Evolutionary conservation across 2,329 filamentous ascomycete species (phyloP), one percentile per base, ranked within the genome.

Genomic region (Gnomoniopsis smithogilvyi): DNA sequence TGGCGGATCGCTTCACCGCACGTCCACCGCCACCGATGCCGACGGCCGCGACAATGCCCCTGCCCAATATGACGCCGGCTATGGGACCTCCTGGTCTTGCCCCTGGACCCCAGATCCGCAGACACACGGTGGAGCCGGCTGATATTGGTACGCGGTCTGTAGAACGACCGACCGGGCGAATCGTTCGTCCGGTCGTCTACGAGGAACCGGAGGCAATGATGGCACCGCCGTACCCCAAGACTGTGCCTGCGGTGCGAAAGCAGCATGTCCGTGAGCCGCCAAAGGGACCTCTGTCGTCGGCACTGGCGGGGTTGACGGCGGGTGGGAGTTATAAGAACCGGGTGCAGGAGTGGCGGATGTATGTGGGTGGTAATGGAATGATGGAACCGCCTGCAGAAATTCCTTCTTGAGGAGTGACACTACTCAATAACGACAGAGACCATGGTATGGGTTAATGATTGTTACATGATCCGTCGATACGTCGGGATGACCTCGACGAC

Each of bases 1-100:
- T 82, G 11, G 81, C 80, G 3, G 79, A 79, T 45, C 74, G 81
- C 11, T 78, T 83, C 61, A 72, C 69, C 26, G 72, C 78, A 19
- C 80, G 62, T 62, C 19, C 62, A 64, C 60, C 61, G 19, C 61
- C 60, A 3, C 64, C 67, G 10, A 51, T 65, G 1, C 64, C 66
- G 45, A 67, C 70, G 51, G 62, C 65, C 33, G 64, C 68, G 15
- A 67, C 74, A 63, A 68, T 67, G 54, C 65, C 68, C 3, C 67
- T 71, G 11, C 70, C 74, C 57, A 64, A 69, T 2, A 72, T 75
- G 68, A 66, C 69, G 22, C 69, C 72, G 56, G 69, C 71, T 11
- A 17, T 21, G 41, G 41, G 17, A 19, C 41, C n/a, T 10, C n/a
- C 41, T 4, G 17, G 17, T 11, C 67, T 72, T 10, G 70, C 70